A percentile compares a stretch with the other conserved stretches of the same genome.
These are phyloP conservation scores for Moricandia arvensis DNA, from an alignment of 345 rosid genomes.

Conservation along the genomic window DNA sequence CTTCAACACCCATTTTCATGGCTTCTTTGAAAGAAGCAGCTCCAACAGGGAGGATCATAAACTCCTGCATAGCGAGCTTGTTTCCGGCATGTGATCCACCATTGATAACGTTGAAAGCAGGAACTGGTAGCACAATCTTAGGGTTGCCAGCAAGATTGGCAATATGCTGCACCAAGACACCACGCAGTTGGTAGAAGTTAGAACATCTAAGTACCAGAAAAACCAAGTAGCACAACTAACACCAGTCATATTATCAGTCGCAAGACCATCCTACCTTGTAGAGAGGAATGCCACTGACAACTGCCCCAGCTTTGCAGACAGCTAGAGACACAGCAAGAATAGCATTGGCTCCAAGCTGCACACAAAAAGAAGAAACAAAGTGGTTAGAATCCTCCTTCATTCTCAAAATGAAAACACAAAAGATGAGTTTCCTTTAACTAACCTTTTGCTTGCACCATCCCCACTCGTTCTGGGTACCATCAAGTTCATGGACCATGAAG, in stretches of 20 bases:
- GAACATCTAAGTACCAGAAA: not conserved
- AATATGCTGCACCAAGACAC: constrained; percentile 44
- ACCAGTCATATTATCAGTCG: not conserved
- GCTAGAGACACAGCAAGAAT: constrained; percentile 95
- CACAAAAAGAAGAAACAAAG: not conserved
- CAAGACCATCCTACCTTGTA: constrained; percentile 53
- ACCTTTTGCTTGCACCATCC: constrained; percentile 99
- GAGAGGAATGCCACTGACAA: constrained; percentile 65
- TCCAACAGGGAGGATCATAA: constrained; percentile 96
- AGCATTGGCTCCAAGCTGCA: constrained; percentile 98
- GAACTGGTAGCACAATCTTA: constrained; percentile 86
- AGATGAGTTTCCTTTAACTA: not conserved
- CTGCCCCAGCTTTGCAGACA: constrained; percentile 90
- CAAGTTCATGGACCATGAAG: constrained; percentile 88
- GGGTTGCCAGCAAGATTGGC: constrained; percentile 95
- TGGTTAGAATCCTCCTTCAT: not conserved
- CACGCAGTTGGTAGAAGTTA: not conserved
- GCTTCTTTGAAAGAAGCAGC: constrained; percentile 90
- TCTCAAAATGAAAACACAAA: not conserved
- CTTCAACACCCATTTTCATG: constrained; percentile 99
- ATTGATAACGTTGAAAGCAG: constrained; percentile 97
- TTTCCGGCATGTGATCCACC: constrained; percentile 99
- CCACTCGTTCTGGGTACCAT: constrained; percentile 96
- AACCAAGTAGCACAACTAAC: not conserved
- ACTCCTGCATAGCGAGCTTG: constrained; percentile 99